These are phyloP conservation scores for Talaromyces sp. DNA, from an alignment of 2,329 filamentous ascomycete species.

Conservation along the genomic window DNA sequence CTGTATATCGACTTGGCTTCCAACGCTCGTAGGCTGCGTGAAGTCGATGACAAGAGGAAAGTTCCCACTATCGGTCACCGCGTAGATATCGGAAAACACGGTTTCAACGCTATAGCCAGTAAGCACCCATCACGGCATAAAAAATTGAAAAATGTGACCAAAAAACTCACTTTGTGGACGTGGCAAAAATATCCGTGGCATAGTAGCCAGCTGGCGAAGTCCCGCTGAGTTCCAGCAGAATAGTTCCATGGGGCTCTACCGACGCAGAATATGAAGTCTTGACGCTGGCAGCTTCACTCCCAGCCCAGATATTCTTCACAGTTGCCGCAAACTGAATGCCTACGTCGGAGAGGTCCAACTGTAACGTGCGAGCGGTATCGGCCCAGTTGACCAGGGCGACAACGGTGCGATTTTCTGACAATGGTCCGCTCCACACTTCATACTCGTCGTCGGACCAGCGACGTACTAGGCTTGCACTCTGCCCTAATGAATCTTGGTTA, in stretches of 20 bases:
- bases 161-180: constrained; percentile 13
- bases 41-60: constrained; percentile 21
- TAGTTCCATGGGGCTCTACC: constrained; percentile 24
- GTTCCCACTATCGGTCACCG: constrained; percentile 21
- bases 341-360: constrained; percentile 38
- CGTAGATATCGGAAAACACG: constrained; percentile 19
- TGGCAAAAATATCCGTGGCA: constrained; percentile 14
- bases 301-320: constrained; percentile 27
- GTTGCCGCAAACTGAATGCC: constrained; percentile 36
- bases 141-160: neutral
- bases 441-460: constrained; percentile 47
- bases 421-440: constrained; percentile 48
- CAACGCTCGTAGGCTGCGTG: neutral
- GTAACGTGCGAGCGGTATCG: constrained; percentile 38
- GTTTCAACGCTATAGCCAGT: neutral
- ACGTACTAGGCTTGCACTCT: constrained; percentile 47
- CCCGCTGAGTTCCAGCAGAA: constrained; percentile 25
- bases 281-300: constrained; percentile 14
- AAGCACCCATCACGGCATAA: neutral
- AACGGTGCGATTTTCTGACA: constrained; percentile 41
- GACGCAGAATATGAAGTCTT: constrained; percentile 22
- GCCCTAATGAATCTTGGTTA: constrained; percentile 53
- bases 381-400: constrained; percentile 49
- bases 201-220: constrained; percentile 21
- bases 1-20: neutral